phyloP scores from a whole-genome alignment of 1,284 basidiomycete species.

The Cerioporus squamosus region DNA sequence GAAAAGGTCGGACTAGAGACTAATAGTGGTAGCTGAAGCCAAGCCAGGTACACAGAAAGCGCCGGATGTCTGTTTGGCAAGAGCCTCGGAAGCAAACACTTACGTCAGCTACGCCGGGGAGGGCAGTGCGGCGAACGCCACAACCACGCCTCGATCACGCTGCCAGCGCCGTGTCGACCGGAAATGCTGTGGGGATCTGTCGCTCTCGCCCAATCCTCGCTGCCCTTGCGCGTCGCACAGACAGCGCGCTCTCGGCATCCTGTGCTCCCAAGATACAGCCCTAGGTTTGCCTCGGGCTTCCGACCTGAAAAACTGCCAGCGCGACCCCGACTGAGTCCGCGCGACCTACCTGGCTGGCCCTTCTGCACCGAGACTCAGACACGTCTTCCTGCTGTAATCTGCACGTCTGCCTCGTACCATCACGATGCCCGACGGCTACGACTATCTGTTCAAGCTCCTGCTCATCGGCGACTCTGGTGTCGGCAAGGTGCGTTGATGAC shows the following conservation, averaged over 20 bases:
- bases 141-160: constrained; percentile 15
- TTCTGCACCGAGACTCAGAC: too few relatives aligned
- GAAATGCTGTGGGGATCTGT: not conserved
- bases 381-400: too few relatives aligned
- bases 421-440: constrained; percentile 90
- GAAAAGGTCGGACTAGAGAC: too few relatives aligned
- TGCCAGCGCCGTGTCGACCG: not conserved
- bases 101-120: not conserved
- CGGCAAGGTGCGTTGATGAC: constrained; percentile 71
- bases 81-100: constrained; percentile 23
- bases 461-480: constrained; percentile 95
- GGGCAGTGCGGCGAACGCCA: not conserved
- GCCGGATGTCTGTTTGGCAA: constrained; percentile 25
- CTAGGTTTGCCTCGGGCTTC: too few relatives aligned
- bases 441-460: constrained; percentile 96
- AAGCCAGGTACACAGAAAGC: too few relatives aligned
- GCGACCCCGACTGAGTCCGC: too few relatives aligned
- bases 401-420: too few relatives aligned
- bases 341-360: too few relatives aligned
- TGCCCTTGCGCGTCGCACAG: not conserved
- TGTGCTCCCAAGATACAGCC: not conserved
- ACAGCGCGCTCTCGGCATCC: not conserved
- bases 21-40: too few relatives aligned
- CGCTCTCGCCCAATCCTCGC: not conserved
- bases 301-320: not conserved